Evolutionary conservation across 352 stramenopile species (phyloP).

Genomic region (Phytopythium mirpurense): DNA sequence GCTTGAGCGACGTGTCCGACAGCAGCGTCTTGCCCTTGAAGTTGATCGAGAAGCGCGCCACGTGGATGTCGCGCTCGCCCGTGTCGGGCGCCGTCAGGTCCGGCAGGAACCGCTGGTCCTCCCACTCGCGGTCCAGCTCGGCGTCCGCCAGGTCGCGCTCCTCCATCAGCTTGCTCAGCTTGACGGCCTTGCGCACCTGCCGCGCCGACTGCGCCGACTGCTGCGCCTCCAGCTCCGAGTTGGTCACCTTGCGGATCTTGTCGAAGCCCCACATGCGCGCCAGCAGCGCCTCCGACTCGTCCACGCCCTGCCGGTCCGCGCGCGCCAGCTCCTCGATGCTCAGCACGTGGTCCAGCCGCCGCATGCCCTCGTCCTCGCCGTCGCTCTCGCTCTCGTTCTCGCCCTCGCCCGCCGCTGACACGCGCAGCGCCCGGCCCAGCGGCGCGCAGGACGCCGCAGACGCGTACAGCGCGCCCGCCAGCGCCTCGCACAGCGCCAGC

Average conservation of each 20-base stretch:
- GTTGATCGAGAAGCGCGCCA: constrained; percentile 83
- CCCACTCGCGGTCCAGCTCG: constrained; percentile 72
- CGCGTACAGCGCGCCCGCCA: constrained; percentile 30
- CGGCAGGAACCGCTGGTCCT: constrained; percentile 67
- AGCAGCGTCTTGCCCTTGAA: constrained; percentile 90
- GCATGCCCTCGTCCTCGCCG: constrained; percentile 27
- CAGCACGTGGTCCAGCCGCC: constrained; percentile 53
- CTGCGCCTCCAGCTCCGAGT: constrained; percentile 70
- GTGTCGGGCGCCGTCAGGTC: constrained; percentile 68
- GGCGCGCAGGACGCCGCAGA: constrained; percentile 12
- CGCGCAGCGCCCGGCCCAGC: constrained; percentile 14
- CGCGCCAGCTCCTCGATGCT: constrained; percentile 73
- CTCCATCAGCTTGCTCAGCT: constrained; percentile 56
- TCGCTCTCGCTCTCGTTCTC: constrained; percentile 10
- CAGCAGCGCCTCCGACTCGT: constrained; percentile 62
- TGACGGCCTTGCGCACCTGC: constrained; percentile 76
- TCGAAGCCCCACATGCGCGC: constrained; percentile 86
- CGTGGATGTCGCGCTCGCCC: constrained; percentile 85
- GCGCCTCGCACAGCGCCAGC: constrained; percentile 26
- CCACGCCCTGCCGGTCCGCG: constrained; percentile 26
- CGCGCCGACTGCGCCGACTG: constrained; percentile 70
- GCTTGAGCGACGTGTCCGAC: constrained; percentile 81
- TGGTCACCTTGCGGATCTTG: constrained; percentile 74
- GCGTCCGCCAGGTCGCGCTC: constrained; percentile 52
- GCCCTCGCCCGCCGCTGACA: neutral